Conservation (phyloP, 805 yeast genomes). For the Metschnikowia vanudenii region DNA sequence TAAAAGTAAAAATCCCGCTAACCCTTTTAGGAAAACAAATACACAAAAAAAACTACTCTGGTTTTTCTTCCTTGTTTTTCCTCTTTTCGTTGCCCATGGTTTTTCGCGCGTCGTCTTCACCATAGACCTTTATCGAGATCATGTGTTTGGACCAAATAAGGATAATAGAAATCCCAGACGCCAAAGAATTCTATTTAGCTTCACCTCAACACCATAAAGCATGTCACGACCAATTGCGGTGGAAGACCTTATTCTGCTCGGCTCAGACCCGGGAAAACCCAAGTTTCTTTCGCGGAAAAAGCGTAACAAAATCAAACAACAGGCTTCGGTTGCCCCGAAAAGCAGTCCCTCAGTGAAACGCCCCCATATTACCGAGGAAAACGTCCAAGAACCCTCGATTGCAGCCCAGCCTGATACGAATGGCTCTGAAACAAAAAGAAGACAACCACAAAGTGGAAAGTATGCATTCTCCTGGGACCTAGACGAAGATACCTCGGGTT, state of each 20-base stretch:
- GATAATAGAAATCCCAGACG: no score
- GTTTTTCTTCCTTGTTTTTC: no score
- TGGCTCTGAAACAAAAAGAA: conserved; percentile 1
- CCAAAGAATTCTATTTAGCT: no score
- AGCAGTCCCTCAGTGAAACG: neutral
- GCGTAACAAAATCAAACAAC: conserved; percentile 5
- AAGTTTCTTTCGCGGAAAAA: conserved; percentile 17
- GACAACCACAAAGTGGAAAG: conserved; percentile 20
- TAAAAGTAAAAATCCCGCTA: no score
- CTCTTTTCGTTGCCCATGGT: no score
- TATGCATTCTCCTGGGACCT: conserved; percentile 71
- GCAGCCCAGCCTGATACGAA: neutral
- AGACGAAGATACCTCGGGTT: conserved; percentile 60
- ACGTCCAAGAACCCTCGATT: no score
- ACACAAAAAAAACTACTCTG: no score
- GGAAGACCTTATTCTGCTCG: conserved; percentile 17
- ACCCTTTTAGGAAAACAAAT: no score
- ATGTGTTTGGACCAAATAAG: no score
- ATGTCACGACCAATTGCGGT: conserved; percentile 20
- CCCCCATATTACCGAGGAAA: neutral
- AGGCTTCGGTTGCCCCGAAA: neutral
- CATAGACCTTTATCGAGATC: no score
- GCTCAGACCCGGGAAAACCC: conserved; percentile 12
- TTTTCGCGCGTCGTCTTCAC: no score
- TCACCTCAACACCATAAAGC: no score